Evolutionary conservation across 2,329 filamentous ascomycete genomes (phyloP).

Genomic region (Colletotrichum brevisporum): DNA sequence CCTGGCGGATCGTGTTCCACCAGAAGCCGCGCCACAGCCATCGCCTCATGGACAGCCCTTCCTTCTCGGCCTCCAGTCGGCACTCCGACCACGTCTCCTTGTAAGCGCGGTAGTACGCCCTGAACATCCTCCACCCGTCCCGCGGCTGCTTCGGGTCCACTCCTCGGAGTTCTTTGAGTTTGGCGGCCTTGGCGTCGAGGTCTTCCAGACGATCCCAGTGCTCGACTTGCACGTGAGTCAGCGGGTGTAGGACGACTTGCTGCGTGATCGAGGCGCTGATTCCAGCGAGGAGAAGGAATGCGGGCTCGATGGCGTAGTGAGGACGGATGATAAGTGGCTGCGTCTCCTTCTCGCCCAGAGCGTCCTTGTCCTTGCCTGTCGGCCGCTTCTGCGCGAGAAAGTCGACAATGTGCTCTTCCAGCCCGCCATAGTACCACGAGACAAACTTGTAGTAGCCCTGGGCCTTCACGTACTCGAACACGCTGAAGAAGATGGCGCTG

Average conservation of each 20-base stretch:
- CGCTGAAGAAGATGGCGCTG: constrained; percentile 79
- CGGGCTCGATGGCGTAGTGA: constrained; percentile 82
- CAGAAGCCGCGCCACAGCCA: constrained; percentile 83
- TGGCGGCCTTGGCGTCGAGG: constrained; percentile 73
- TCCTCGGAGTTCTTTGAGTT: constrained; percentile 54
- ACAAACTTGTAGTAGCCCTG: constrained; percentile 82
- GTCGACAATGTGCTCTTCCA: constrained; percentile 66
- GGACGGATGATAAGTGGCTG: constrained; percentile 72
- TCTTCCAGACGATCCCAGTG: constrained; percentile 82
- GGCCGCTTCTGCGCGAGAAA: constrained; percentile 64
- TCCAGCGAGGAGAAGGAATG: constrained; percentile 79
- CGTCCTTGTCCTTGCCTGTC: constrained; percentile 17
- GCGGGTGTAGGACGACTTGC: constrained; percentile 78
- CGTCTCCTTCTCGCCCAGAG: constrained; percentile 47
- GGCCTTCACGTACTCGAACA: constrained; percentile 82
- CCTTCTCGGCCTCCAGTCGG: constrained; percentile 65
- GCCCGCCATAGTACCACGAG: constrained; percentile 76
- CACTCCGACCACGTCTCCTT: constrained; percentile 76
- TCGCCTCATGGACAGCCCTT: constrained; percentile 68
- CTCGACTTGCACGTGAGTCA: constrained; percentile 78
- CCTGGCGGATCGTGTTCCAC: constrained; percentile 79
- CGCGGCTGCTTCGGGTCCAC: constrained; percentile 50
- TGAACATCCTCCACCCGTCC: constrained; percentile 67
- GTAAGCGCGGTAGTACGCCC: constrained; percentile 80
- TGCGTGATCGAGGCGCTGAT: constrained; percentile 77